Conservation (phyloP, 116 monocot species). For the Phalaenopsis hybrid region DNA sequence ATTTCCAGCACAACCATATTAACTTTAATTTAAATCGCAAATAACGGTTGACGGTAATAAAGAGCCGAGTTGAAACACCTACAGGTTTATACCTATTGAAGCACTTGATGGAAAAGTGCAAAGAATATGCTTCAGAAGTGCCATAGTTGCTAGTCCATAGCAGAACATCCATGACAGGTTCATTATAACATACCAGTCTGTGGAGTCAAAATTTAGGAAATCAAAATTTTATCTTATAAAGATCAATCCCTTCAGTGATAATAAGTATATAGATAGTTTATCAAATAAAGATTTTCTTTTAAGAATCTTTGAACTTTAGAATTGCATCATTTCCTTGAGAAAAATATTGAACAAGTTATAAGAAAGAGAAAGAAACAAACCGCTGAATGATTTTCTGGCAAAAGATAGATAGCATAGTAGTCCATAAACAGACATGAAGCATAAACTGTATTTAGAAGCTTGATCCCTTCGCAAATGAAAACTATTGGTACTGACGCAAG, state of each 20-base stretch:
- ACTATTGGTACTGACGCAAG: constrained; percentile 18
- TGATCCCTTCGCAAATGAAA: constrained; percentile 9
- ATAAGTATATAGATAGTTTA: neutral
- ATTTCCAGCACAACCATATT: neutral
- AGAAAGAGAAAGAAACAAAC: constrained; percentile 31
- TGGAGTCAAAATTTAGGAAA: constrained; percentile 2
- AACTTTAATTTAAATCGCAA: neutral
- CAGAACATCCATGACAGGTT: constrained; percentile 51
- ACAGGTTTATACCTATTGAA: constrained; percentile 60
- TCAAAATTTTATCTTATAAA: neutral
- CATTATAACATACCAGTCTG: constrained; percentile 36
- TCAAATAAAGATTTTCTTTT: neutral
- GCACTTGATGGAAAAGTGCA: constrained; percentile 73
- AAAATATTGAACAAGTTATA: neutral
- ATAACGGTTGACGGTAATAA: neutral
- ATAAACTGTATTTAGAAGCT: constrained; percentile 22
- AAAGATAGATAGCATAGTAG: constrained; percentile 35
- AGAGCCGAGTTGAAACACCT: neutral
- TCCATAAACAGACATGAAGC: constrained; percentile 29
- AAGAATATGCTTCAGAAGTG: constrained; percentile 62
- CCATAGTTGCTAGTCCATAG: constrained; percentile 59
- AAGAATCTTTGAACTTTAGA: neutral
- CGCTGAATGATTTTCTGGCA: constrained; percentile 26
- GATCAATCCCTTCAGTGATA: neutral
- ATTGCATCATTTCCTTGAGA: neutral